Evolutionary conservation across 1,284 basidiomycete genomes (phyloP).

Genomic region (Xerocomus amazonicus): DNA sequence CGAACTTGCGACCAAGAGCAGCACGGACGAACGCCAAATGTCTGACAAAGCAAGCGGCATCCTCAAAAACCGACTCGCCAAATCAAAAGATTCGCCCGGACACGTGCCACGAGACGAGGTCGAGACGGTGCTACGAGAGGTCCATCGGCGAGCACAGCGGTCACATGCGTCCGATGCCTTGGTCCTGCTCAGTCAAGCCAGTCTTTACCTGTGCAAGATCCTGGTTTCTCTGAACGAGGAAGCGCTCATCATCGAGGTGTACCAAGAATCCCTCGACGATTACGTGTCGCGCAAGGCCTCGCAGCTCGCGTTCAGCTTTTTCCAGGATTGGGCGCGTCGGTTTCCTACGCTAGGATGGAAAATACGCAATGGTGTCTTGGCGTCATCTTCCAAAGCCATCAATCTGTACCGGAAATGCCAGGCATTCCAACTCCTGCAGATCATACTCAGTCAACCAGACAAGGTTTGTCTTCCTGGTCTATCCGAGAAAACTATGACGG

Average conservation of each 20-base stretch:
- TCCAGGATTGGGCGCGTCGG: constrained; percentile 76
- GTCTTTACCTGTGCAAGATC: constrained; percentile 68
- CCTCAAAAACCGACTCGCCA: constrained; percentile 70
- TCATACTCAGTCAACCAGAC: constrained; percentile 56
- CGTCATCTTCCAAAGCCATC: constrained; percentile 53
- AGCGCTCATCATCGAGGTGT: constrained; percentile 48
- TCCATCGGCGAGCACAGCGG: constrained; percentile 76
- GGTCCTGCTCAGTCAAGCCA: constrained; percentile 62
- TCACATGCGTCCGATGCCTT: constrained; percentile 64
- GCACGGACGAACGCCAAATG: constrained; percentile 79
- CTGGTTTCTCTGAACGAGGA: constrained; percentile 47
- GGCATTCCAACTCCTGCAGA: constrained; percentile 69
- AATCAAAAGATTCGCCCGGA: constrained; percentile 65
- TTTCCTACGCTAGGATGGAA: constrained; percentile 68
- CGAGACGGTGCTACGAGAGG: constrained; percentile 53
- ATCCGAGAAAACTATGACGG: background rate
- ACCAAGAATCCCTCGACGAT: constrained; percentile 70
- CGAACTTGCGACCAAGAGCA: constrained; percentile 62
- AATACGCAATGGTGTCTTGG: constrained; percentile 58
- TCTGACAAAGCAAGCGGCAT: constrained; percentile 83
- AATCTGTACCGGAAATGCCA: constrained; percentile 78
- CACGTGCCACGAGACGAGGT: constrained; percentile 32
- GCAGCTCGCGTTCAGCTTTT: constrained; percentile 69
- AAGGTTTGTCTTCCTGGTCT: constrained; percentile 16
- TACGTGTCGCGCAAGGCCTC: constrained; percentile 83